Base-by-base conservation (phyloP, 148 eudicot species). In the Camellia japonica region DNA sequence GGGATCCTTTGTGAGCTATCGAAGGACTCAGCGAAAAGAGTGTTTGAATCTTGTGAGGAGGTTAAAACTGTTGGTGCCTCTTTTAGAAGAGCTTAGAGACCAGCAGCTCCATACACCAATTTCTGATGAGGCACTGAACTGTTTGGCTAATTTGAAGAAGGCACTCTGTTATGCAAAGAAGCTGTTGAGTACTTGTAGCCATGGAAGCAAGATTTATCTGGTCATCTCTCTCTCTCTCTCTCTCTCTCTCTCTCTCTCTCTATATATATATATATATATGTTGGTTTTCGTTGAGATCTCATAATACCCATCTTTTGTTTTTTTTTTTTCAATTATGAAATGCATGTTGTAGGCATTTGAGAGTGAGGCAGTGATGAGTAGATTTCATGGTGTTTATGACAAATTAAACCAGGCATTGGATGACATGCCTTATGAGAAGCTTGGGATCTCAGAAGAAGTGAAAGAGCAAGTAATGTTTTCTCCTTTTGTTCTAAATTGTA, bases 191-290 rank as follows among this genome's bases (percentile, higher is more conserved):
- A 86, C 88, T 76, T 93, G 93, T 73, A 80, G 86, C 16, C 78
- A 78, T 46, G 90, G 90, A 60, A 93, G 97, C 91, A 93, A 93
- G 83, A 89, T 93, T 55, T 93, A 89, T 82, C 82, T 93, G 97
- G 95, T 93, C 38, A n/a, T 7, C n/a, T 47, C 64, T 49, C 10
- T 59, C 60, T 20, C 30, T 20, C 44, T n/a, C 11, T 54, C 61
- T 49, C 4, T 64, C 60, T 7, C n/a, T 47, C 64, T 49, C 10
- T 59, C 60, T 20, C 30, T 20, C 44, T n/a, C 11, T 54, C 61
- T 49, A 63, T 14, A 10, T 49, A 3, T 80, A 12, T 64, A 19
- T 69, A 20, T 82, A 1, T 59, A 23, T n/a, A 3, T 49, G 7
- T 49, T 49, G 52, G 52, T 49, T 49, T 49, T 4, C 52, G 0